These are phyloP conservation scores for Phytophthora meadii DNA, from an alignment of 352 stramenopile species.

Conservation along the genomic window DNA sequence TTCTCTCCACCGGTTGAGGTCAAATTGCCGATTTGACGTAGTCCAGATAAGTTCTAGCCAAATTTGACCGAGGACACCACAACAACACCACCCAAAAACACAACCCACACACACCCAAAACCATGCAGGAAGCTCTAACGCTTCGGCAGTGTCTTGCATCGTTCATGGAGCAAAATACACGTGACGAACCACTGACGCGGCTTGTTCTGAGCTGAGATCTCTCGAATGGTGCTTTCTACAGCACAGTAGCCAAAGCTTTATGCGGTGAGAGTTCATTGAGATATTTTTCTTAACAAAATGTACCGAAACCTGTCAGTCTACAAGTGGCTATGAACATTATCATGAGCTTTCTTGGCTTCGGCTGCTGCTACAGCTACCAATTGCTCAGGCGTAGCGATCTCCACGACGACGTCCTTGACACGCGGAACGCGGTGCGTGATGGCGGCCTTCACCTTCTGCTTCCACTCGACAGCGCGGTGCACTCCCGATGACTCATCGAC, in stretches of 20 bases:
- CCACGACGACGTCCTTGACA: conserved; percentile 71
- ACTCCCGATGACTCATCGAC: conserved; percentile 40
- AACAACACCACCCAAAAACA: no score
- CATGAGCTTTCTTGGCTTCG: conserved; percentile 10
- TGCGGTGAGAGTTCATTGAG: background rate
- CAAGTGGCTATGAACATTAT: conserved; percentile 11
- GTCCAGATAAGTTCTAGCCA: no score
- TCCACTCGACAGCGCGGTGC: conserved; percentile 58
- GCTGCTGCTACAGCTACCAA: conserved; percentile 10
- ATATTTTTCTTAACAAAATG: conserved; percentile 17
- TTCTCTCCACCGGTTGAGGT: no score
- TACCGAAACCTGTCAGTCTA: conserved; percentile 3
- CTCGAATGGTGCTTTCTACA: no score
- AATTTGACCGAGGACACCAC: no score
- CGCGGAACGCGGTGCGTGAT: conserved; percentile 54
- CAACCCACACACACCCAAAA: no score
- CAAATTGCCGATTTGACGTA: no score
- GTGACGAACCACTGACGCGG: conserved; percentile 52
- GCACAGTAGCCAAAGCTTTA: background rate
- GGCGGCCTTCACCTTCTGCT: conserved; percentile 57
- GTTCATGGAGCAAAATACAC: conserved; percentile 54
- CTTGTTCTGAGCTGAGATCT: no score
- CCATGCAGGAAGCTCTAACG: no score
- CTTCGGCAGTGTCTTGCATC: conserved; percentile 58
- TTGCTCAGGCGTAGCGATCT: conserved; percentile 50